Percentiles rank a stretch among this genome's conserved stretches.
These are phyloP conservation scores for Pleurotus citrinopileatus DNA, from an alignment of 768 basidiomycete genomes.

Conservation along the genomic window DNA sequence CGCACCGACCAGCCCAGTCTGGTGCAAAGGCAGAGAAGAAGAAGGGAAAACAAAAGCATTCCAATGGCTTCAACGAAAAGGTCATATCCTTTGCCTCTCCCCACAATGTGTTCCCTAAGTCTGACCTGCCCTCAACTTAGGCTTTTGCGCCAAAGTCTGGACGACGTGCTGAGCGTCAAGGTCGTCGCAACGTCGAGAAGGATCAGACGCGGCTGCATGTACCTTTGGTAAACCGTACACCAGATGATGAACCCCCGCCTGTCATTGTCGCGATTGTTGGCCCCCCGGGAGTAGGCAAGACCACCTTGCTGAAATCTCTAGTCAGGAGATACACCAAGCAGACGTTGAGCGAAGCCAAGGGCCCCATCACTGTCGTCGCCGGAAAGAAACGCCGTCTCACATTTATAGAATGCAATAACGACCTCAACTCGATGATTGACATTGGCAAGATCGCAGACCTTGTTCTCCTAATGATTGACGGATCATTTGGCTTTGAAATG, in stretches of 20 bases:
- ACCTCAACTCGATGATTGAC: conserved; percentile 98
- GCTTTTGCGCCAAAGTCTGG: conserved; percentile 95
- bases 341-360: conserved; percentile 83
- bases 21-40: conserved; percentile 79
- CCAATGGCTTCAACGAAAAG: conserved; percentile 84
- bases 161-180: conserved; percentile 83
- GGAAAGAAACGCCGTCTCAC: conserved; percentile 94
- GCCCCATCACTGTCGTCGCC: conserved; percentile 91
- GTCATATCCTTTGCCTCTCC: conserved; percentile 23
- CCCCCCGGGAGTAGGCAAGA: conserved; percentile 96
- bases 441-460: conserved; percentile 95
- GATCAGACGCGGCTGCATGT: conserved; percentile 96
- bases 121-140: conserved; percentile 30
- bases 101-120: neutral
- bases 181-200: conserved; percentile 85
- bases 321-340: conserved; percentile 93
- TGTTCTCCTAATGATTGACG: conserved; percentile 96
- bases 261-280: conserved; percentile 94
- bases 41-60: conserved; percentile 66
- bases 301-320: conserved; percentile 88
- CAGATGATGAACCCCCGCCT: conserved; percentile 88
- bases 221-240: conserved; percentile 92
- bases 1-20: conserved; percentile 73
- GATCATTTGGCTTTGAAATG: conserved; percentile 98
- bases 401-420: conserved; percentile 96